Base-by-base conservation (phyloP, 768 basidiomycete species). In the Antrodiella citrinella region DNA sequence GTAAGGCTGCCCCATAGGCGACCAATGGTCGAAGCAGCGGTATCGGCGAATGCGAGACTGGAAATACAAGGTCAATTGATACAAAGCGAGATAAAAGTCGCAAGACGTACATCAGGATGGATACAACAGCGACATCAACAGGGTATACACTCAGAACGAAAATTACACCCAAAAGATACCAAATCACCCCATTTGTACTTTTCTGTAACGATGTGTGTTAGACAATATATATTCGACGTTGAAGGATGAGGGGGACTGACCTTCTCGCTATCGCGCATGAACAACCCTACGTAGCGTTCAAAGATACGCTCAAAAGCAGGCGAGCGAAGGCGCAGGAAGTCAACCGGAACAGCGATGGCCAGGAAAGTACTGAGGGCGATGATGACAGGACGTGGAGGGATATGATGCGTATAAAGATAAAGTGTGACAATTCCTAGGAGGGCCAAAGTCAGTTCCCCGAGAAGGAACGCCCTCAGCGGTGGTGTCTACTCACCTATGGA, bases 21-120 rank as follows among this genome's bases (percentile, higher is more conserved):
- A 41, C 93, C 93, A 55, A 95, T 72, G 11, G 90, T 94, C 9
- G 93, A 95, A 4, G 93, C 93, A 15, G 91, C 82, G 1, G 93
- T 95, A 65, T 96, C 93, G 0, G 91, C 92, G 93, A 93, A 96
- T 25, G 91, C 92, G 44, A 96, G 81, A 54, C 92, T 95, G 51
- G 22, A n/a, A 39, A 41, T 47, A 18, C 35, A 38, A 18, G 5
- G 41, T 7, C 15, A 51, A 47, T 26, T 21, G 24, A 20, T 26
- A 20, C 9, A 47, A n/a, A 22, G 47, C 38, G 38, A 47, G 40
- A 18, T n/a, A 40, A 55, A 43, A 44, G 51, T 19, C 49, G 24
- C 42, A 26, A 26, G 47, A 74, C 86, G 59, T 63, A 89, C 92
- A 92, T 90, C 56, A 94, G 75, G 56, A 96, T 86, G 4, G 91